A percentile compares a stretch with the other conserved stretches of the same genome.
Evolutionary conservation across 371 early-diverging fungal species (phyloP).

Genomic region (Hamiltosporidium magnivora): DNA sequence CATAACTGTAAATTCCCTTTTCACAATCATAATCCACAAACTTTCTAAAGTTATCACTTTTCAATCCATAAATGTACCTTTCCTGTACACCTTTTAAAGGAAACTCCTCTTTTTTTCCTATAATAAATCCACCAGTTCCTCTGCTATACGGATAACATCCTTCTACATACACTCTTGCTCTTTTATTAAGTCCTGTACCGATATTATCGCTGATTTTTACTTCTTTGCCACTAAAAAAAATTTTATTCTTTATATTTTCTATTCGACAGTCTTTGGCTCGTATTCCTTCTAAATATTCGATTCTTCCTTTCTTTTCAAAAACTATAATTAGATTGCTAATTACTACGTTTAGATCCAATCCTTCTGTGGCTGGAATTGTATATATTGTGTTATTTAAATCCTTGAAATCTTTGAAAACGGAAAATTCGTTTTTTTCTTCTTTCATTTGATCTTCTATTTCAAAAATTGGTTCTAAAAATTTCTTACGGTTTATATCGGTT

Average conservation of each 20-base stretch:
- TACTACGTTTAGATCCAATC: not conserved
- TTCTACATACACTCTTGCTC: conserved; percentile 30
- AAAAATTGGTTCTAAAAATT: not conserved
- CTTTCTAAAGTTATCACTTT: conserved; percentile 27
- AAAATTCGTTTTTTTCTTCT: not conserved
- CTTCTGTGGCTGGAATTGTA: not conserved
- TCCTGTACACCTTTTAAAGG: conserved; percentile 9
- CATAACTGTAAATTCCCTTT: conserved; percentile 37
- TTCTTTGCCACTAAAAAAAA: conserved; percentile 16
- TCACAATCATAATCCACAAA: conserved; percentile 44
- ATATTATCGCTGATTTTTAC: conserved; percentile 19
- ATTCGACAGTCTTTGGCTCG: not conserved
- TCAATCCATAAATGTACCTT: conserved; percentile 37
- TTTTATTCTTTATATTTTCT: conserved; percentile 20
- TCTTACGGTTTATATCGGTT: not conserved
- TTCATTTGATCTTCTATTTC: not conserved
- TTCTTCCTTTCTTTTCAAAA: not conserved
- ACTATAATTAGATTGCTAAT: not conserved
- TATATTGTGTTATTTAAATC: not conserved
- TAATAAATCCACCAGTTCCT: conserved; percentile 1
- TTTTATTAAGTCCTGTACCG: conserved; percentile 31
- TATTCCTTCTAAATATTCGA: not conserved
- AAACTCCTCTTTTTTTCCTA: conserved; percentile 18
- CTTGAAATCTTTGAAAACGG: not conserved
- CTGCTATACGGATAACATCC: conserved; percentile 7